Evolutionary conservation across 1,284 basidiomycete genomes (phyloP), one percentile per base, ranked within the genome.

Genomic region (Erythrobasidium hasegawianum): DNA sequence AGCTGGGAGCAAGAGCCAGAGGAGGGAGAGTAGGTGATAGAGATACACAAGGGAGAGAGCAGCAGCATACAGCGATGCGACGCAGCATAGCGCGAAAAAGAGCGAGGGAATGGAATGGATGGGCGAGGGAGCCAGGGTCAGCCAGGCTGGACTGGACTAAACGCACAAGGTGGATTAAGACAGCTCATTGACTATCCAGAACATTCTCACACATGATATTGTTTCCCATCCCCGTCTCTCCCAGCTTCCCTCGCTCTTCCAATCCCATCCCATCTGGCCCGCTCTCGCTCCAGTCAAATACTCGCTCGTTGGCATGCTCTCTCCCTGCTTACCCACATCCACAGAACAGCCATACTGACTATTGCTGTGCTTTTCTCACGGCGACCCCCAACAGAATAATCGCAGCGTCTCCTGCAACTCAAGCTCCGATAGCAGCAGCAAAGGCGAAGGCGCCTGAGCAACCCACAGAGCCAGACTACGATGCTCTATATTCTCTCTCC

Each of bases 401-500:
- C 20, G 55, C 55, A 57, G 7, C 40, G 7, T 24, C 29, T 40
- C 20, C 26, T 40, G 16, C 55, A 57, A 7, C 20, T 20, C 16
- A 8, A 43, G 7, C 20, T 18, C 16, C 13, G 54, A 56, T 10
- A 13, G 54, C 38, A 10, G 13, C 40, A 41, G 40, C 11, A 11
- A 27, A 56, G 22, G 33, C 33, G 11, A 33, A 33, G 11, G 33
- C 33, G 33, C 33, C 33, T 33, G 33, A 33, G 4, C 33, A 4
- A 33, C 38, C 60, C 0, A 22, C 49, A 0, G 57, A 59, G 40
- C 13, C 33, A 4, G 57, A 59, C 54, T 67, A 59, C 38, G 64
- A 67, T 18, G 9, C 33, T 11, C 47, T 27, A 8, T 64, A 56
- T 40, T 33, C 33, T 4, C 33, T 33, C 33, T 33, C 33, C 11